Percentiles rank a stretch among this genome's conserved stretches.
phyloP scores from a whole-genome alignment of 2,329 filamentous ascomycete species.

The Hypoxylon sp. region DNA sequence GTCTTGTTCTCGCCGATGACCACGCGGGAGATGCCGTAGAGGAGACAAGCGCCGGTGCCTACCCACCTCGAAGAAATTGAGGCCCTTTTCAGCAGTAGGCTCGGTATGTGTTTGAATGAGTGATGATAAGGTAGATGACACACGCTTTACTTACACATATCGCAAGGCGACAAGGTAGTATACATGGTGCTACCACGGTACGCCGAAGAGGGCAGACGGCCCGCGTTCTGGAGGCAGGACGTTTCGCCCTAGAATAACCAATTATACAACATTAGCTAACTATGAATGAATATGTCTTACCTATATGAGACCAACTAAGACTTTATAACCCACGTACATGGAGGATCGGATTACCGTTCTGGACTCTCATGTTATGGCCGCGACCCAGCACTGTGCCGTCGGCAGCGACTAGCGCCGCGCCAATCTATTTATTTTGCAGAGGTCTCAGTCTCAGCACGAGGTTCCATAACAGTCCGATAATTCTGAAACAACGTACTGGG shows the following conservation, averaged over 20 bases:
- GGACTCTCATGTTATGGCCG: slow-evolving; percentile 83
- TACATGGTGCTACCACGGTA: slow-evolving; percentile 86
- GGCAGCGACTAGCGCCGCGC: slow-evolving; percentile 73
- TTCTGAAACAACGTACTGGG: slow-evolving; percentile 56
- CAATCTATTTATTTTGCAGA: slow-evolving; percentile 60
- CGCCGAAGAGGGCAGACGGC: slow-evolving; percentile 76
- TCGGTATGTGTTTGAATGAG: neutral
- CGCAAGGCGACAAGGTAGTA: slow-evolving; percentile 83
- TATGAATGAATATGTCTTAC: neutral
- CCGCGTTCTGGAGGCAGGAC: slow-evolving; percentile 80
- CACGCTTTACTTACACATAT: slow-evolving; percentile 73
- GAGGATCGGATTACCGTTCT: slow-evolving; percentile 78
- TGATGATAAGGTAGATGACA: neutral
- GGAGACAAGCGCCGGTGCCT: slow-evolving; percentile 79
- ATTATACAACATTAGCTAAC: neutral
- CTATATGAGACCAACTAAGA: neutral
- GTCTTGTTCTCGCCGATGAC: slow-evolving; percentile 85
- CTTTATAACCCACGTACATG: slow-evolving; percentile 68
- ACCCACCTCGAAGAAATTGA: neutral
- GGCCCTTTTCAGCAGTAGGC: neutral
- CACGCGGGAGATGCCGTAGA: slow-evolving; percentile 81
- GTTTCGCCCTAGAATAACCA: slow-evolving; percentile 74
- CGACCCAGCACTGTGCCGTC: slow-evolving; percentile 79
- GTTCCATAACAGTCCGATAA: neutral
- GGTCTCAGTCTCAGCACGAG: neutral